Conservation (phyloP, 2,329 filamentous ascomycete species). For the Kalaharituber pfeilii region DNA sequence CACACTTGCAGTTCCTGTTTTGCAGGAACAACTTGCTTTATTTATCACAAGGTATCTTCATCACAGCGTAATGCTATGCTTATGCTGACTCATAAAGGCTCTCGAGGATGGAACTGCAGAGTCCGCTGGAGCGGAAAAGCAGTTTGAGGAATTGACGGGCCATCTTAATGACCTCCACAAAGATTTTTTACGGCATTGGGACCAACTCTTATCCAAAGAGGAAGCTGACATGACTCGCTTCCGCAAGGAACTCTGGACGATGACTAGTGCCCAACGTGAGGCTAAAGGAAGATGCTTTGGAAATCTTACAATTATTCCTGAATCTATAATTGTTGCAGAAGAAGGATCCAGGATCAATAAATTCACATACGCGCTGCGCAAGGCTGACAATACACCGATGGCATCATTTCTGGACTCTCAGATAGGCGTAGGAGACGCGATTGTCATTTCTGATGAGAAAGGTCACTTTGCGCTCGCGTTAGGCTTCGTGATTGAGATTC, state of each 20-base stretch:
- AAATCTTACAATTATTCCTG: conserved; percentile 66
- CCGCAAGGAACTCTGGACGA: conserved; percentile 84
- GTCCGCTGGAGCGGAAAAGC: conserved; percentile 59
- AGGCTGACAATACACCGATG: conserved; percentile 28
- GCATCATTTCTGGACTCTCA: conserved; percentile 81
- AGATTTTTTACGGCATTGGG: conserved; percentile 88
- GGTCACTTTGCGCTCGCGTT: conserved; percentile 91
- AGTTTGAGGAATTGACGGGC: conserved; percentile 63
- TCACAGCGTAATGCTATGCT: background rate
- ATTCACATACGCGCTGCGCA: conserved; percentile 74
- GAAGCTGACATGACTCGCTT: conserved; percentile 79
- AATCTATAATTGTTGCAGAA: conserved; percentile 51
- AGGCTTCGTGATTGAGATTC: conserved; percentile 68
- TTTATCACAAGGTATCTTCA: conserved; percentile 60
- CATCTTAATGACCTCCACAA: conserved; percentile 59
- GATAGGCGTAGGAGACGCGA: conserved; percentile 67
- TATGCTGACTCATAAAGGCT: conserved; percentile 6
- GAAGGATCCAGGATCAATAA: conserved; percentile 73
- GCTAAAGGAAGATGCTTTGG: conserved; percentile 55
- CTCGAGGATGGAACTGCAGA: conserved; percentile 69
- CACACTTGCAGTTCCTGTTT: conserved; percentile 77
- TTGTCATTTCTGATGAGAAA: conserved; percentile 89
- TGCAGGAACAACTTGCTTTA: conserved; percentile 75
- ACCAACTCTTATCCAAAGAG: conserved; percentile 79
- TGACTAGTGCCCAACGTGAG: conserved; percentile 77